Base-by-base conservation (phyloP, 2,329 filamentous ascomycete species). In the Leptographium lundbergii region DNA sequence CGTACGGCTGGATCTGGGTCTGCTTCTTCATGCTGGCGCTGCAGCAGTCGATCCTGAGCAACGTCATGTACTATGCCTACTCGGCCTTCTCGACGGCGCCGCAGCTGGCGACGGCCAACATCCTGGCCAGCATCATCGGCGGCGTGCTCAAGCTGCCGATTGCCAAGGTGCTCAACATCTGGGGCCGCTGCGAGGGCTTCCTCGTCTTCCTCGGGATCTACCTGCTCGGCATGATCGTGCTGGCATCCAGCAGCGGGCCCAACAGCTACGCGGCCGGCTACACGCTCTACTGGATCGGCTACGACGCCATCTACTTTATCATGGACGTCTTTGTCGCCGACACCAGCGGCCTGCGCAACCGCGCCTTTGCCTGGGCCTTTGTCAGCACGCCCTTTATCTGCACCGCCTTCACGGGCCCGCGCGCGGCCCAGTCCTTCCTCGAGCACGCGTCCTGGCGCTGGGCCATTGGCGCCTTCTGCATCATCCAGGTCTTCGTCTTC, bases 81-180 rank as follows among this genome's bases (percentile, higher is more conserved):
- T 77, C 75, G 63, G 67, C 67, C 48, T 85, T 82, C 64, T 61
- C 69, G 19, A 65, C 69, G n/a, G 81, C 84, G 65, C 81, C 80
- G 0, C 70, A 84, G 32, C 73, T 79, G 1, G 73, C 78, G 1
- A 75, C 80, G 2, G 78, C 80, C 19, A 71, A 72, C 54, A 79
- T 85, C 61, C 73, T 85, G 22, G 71, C 80, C 11, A 75, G 71
- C 61, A 70, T 81, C 39, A 78, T 85, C 53, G 72, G 74, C 66
- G 85, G 82, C 47, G 75, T 86, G n/a, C 75, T 80, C 59, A 85
- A 85, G 67, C 77, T 87, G 11, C 81, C 84, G 1, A 77, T 85
- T 63, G 84, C 85, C 57, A 88, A 87, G 69, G 73, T 87, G 22
- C 75, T 87, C 57, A 82, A 88, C 70, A 75, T 85, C 45, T 88